These are phyloP conservation scores for Circinella minor DNA, from an alignment of 371 early-diverging fungal species.

Conservation along the genomic window DNA sequence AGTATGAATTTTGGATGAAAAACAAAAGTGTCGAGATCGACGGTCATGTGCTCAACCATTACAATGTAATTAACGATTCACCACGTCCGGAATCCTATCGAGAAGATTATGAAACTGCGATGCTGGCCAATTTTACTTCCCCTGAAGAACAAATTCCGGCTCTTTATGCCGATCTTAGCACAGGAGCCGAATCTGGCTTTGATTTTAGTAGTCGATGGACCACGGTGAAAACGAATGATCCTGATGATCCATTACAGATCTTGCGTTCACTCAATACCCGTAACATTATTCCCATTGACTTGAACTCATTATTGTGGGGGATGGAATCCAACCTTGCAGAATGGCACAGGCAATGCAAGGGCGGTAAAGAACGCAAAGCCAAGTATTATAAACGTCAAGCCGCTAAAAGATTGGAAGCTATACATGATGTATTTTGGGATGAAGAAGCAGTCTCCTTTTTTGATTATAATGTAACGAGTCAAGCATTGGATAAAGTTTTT, in stretches of 20 bases:
- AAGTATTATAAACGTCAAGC: conserved; percentile 45
- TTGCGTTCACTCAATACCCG: conserved; percentile 62
- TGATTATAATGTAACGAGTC: conserved; percentile 59
- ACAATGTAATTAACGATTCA: conserved; percentile 55
- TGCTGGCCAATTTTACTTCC: conserved; percentile 23
- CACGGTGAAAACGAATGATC: conserved; percentile 24
- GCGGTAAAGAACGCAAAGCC: conserved; percentile 15
- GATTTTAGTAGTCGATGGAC: conserved; percentile 86
- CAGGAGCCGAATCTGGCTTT: conserved; percentile 93
- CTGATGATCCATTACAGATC: conserved; percentile 36
- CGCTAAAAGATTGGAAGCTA: conserved; percentile 40
- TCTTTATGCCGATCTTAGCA: conserved; percentile 73
- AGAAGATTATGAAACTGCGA: conserved; percentile 71
- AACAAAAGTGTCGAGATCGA: conserved; percentile 54
- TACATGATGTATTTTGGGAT: conserved; percentile 61
- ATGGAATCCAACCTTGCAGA: conserved; percentile 67
- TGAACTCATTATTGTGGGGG: conserved; percentile 85
- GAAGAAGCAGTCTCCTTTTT: conserved; percentile 43
- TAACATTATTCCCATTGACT: conserved; percentile 79
- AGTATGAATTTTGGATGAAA: conserved; percentile 72
- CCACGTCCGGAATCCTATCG: conserved; percentile 86
- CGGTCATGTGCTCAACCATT: conserved; percentile 52
- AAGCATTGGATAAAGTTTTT: conserved; percentile 33
- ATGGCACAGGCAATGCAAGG: conserved; percentile 35
- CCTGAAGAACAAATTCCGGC: conserved; percentile 23